Evolutionary conservation across 495 filamentous ascomycete genomes (phyloP), one percentile per base, ranked within the genome.

Genomic region (Darksidea phi): DNA sequence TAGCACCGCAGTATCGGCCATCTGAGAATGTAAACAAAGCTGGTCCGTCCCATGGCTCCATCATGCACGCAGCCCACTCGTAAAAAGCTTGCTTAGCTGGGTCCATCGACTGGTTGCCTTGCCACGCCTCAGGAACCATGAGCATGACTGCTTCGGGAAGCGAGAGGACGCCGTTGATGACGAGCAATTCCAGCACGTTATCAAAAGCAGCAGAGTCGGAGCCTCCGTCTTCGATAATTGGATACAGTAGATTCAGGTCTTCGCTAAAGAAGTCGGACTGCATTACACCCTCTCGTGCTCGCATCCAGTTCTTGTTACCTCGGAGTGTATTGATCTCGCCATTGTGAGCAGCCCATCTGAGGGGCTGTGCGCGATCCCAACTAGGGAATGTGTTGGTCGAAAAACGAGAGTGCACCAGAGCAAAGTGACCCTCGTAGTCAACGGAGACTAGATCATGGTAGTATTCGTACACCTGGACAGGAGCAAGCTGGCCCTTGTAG

Each of bases 291-390:
- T 99, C 94, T 72, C 94, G 87, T 50, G 94, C 93, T 57, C 94
- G 85, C 94, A 99, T 99, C 94, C 95, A 99, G 78, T 99, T 99
- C 82, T 99, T 99, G 79, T 99, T 99, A 48, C 94, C 94, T 67
- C 94, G 88, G 63, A 99, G 79, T 2, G 94, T 99, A 74, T 99
- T 99, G 66, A 99, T 97, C 76, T 99, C 94, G 79, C 94, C 94
- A 70, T 99, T 99, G 79, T 99, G 94, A 71, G 94, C 94, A 49
- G 91, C 92, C 95, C 93, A 97, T 73, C 94, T 85, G 64, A 99
- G 75, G 20, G 94, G 94, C 76, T 99, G 94, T 41, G 94, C 95
- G 75, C 94, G 90, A 75, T 99, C 94, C 94, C 94, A 99, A 8
- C 91, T 96, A 24, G 94, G 94, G 74, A 99, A 99, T 46, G 94